Evolutionary conservation across 2,329 filamentous ascomycete species (phyloP).

Genomic region (Cladophialophora psammophila): DNA sequence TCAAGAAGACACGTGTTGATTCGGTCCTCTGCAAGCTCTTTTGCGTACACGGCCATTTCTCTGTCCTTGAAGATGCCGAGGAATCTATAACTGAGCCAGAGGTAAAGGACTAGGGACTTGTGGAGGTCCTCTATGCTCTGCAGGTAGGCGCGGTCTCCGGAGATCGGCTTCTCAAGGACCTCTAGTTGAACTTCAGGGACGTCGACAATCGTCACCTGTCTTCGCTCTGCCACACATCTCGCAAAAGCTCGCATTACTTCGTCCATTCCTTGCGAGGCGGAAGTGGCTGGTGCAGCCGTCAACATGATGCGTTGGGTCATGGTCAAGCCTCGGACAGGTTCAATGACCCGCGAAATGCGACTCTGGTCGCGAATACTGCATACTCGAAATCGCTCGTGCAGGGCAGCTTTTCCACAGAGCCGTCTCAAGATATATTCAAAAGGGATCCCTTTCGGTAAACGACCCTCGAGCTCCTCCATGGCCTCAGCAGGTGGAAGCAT

Average conservation of each 20-base stretch:
- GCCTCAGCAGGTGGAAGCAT: slow-evolving; percentile 75
- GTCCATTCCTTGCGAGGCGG: slow-evolving; percentile 37
- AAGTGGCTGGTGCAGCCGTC: slow-evolving; percentile 67
- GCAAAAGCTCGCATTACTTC: slow-evolving; percentile 70
- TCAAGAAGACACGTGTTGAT: slow-evolving; percentile 70
- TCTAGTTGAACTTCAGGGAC: slow-evolving; percentile 75
- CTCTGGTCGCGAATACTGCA: slow-evolving; percentile 70
- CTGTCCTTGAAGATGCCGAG: slow-evolving; percentile 79
- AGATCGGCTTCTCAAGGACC: slow-evolving; percentile 67
- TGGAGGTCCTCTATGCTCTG: slow-evolving; percentile 77
- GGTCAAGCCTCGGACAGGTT: slow-evolving; percentile 70
- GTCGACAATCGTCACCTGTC: slow-evolving; percentile 72
- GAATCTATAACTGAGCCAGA: slow-evolving; percentile 93
- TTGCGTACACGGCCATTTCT: slow-evolving; percentile 78
- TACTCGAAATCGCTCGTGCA: slow-evolving; percentile 73
- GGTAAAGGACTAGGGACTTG: slow-evolving; percentile 80
- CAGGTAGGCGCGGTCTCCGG: slow-evolving; percentile 64
- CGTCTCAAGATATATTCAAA: slow-evolving; percentile 83
- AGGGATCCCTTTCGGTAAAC: slow-evolving; percentile 81
- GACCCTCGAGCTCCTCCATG: slow-evolving; percentile 77
- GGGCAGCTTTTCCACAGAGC: slow-evolving; percentile 71
- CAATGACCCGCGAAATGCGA: slow-evolving; percentile 75
- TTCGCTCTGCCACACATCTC: slow-evolving; percentile 71
- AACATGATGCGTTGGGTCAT: slow-evolving; percentile 79
- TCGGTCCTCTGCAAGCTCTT: slow-evolving; percentile 75